Evolutionary conservation across 148 eudicot genomes (phyloP), one percentile per base, ranked within the genome.

Genomic region (Camellia lanceoleosa): DNA sequence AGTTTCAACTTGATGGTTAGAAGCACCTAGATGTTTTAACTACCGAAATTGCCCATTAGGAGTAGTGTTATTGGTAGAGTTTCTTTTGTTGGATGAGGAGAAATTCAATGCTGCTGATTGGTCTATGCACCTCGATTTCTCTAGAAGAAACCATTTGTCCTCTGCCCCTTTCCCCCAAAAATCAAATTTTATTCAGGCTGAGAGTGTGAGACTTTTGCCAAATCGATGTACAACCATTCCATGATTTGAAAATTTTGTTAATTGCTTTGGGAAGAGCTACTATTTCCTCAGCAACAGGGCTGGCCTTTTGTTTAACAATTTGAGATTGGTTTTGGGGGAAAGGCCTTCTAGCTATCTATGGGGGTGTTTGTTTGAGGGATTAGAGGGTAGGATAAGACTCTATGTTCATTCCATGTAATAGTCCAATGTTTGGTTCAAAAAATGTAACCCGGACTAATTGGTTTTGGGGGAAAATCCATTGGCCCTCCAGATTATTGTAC

Each of bases 1-100:
- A 71, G 76, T 73, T 73, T 23, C 23, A 55, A 73, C 41, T 73
- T 55, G 76, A 42, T 71, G 4, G 44, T 68, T 23, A 0, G n/a
- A 44, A 44, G 59, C 59, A 2, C 59, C 8, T 55, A 55, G 14
- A 7, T 55, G 11, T 55, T 55, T 0, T 0, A 55, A 55, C 3
- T 55, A 55, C 59, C 0, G 14, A 55, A 55, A 55, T 55, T 13
- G 12, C 59, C 19, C 19, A 15, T 61, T 23, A 23, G 0, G 30
- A 23, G 30, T 23, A 23, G 23, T 23, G 58, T 47, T 47, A 3
- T 60, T 60, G 5, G 5, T 60, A 15, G 64, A 15, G 64, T 12
- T 55, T 55, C 11, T 55, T 54, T 55, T 11, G 11, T 55, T 8
- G 13, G 18, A 60, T 60, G 64, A 19, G 19, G 46, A 42, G 14